phyloP scores from a whole-genome alignment of 1,284 basidiomycete genomes.

The Termitomyces sp. region DNA sequence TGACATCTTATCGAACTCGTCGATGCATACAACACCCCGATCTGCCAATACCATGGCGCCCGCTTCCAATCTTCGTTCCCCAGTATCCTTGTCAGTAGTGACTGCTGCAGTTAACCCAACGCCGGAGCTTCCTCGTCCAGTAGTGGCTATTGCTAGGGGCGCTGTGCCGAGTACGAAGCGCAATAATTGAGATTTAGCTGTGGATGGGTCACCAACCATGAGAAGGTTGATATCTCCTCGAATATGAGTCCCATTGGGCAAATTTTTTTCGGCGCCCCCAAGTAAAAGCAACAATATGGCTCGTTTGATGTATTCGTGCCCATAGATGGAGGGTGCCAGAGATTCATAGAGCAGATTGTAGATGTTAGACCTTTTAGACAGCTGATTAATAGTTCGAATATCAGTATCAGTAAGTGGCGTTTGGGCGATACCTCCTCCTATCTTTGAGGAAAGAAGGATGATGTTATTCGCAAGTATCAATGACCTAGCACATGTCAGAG shows the following conservation, averaged over 20 bases:
- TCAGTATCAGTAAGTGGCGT: constrained; percentile 91
- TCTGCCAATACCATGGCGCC: constrained; percentile 99
- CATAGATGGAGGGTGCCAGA: constrained; percentile 96
- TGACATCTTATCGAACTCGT: constrained; percentile 99
- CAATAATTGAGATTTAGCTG: constrained; percentile 95
- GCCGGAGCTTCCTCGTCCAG: constrained; percentile 94
- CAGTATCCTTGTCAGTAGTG: constrained; percentile 96
- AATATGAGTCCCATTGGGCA: constrained; percentile 97
- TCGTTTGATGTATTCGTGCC: constrained; percentile 94
- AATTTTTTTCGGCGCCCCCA: constrained; percentile 96
- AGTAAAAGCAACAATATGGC: constrained; percentile 91
- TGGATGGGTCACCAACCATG: constrained; percentile 99
- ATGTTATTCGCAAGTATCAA: constrained; percentile 95
- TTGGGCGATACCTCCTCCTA: constrained; percentile 94
- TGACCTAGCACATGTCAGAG: constrained; percentile 53
- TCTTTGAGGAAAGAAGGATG: constrained; percentile 94
- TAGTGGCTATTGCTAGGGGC: constrained; percentile 96
- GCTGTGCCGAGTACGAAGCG: constrained; percentile 96
- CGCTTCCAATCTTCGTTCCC: constrained; percentile 93
- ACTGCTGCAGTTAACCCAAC: constrained; percentile 99
- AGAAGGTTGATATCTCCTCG: constrained; percentile 99
- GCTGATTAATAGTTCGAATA: constrained; percentile 95
- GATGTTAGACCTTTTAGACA: constrained; percentile 82
- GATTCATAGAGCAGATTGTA: constrained; percentile 90
- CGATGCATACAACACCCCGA: constrained; percentile 97